Percentiles rank a stretch among this genome's conserved stretches.
Evolutionary conservation across 2,329 filamentous ascomycete genomes (phyloP).

Genomic region (Helminthosporium solani): DNA sequence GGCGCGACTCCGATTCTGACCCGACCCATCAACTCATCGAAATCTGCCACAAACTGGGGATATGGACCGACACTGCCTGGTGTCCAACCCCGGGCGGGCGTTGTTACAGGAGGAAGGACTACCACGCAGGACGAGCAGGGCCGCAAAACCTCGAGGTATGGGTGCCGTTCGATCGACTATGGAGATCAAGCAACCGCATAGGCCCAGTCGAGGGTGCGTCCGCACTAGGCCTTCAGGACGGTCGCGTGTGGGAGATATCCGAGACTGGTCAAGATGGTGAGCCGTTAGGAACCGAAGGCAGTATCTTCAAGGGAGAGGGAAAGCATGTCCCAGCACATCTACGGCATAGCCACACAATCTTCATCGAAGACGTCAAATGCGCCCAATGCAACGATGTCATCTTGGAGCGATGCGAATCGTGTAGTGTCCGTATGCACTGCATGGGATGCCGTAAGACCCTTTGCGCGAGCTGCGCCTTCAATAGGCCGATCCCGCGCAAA

Average conservation of each 20-base stretch:
- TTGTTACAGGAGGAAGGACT: slow-evolving; percentile 58
- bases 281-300: slow-evolving; percentile 53
- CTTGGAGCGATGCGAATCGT: slow-evolving; percentile 59
- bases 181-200: slow-evolving; percentile 61
- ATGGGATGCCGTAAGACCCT: slow-evolving; percentile 61
- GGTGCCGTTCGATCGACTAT: slow-evolving; percentile 63
- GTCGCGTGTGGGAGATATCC: slow-evolving; percentile 57
- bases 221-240: slow-evolving; percentile 46
- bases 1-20: slow-evolving; percentile 61
- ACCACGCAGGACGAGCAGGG: slow-evolving; percentile 57
- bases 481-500: slow-evolving; percentile 52
- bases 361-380: slow-evolving; percentile 56
- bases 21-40: slow-evolving; percentile 62
- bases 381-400: slow-evolving; percentile 56
- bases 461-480: slow-evolving; percentile 61
- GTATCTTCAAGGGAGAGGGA: slow-evolving; percentile 49
- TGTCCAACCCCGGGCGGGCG: slow-evolving; percentile 59
- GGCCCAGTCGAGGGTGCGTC: slow-evolving; percentile 44
- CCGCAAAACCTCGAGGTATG: slow-evolving; percentile 59
- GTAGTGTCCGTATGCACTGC: slow-evolving; percentile 63
- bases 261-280: slow-evolving; percentile 58
- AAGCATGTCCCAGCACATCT: slow-evolving; percentile 57
- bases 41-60: slow-evolving; percentile 58
- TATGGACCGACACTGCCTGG: slow-evolving; percentile 64
- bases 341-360: slow-evolving; percentile 54